A percentile compares a stretch with the other conserved stretches of the same genome.
Conservation (phyloP, 495 filamentous ascomycete genomes). For the Daldinia childiae region DNA sequence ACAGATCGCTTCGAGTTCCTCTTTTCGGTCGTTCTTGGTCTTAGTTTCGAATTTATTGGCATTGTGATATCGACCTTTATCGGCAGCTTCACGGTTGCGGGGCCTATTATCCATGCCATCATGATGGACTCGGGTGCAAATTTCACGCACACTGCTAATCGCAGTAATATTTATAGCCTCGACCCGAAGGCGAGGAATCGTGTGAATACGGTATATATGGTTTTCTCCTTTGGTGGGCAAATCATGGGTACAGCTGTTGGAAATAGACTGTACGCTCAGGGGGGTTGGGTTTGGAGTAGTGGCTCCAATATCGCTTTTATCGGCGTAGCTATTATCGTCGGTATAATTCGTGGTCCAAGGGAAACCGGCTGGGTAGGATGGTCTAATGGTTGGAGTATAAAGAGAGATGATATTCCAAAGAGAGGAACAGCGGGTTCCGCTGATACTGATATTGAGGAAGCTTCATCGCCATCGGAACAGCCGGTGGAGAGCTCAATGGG, state of each 20-base stretch:
- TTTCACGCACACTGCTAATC: conserved; percentile 78
- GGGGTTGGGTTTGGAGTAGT: conserved; percentile 76
- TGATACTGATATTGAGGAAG: conserved; percentile 17
- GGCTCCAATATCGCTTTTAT: conserved; percentile 74
- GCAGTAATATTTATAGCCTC: conserved; percentile 74
- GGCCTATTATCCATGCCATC: conserved; percentile 79
- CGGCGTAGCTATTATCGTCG: conserved; percentile 65
- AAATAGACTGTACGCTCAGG: conserved; percentile 72
- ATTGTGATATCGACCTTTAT: conserved; percentile 75
- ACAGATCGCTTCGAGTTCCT: conserved; percentile 75
- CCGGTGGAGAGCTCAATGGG: not conserved
- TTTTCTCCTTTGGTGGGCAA: conserved; percentile 77
- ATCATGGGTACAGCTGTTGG: conserved; percentile 78
- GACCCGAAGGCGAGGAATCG: conserved; percentile 77
- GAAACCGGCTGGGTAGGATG: conserved; percentile 81
- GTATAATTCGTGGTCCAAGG: conserved; percentile 68
- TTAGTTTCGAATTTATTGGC: conserved; percentile 66
- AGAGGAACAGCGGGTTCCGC: conserved; percentile 1
- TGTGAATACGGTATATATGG: conserved; percentile 87
- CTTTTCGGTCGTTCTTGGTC: conserved; percentile 71
- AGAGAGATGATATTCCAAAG: conserved; percentile 47
- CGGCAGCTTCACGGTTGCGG: conserved; percentile 71
- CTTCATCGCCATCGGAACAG: not conserved
- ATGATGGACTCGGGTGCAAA: conserved; percentile 78
- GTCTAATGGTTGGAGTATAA: conserved; percentile 70